phyloP scores from a whole-genome alignment of 257 asterid species.

The Nicotiana benthamiana region DNA sequence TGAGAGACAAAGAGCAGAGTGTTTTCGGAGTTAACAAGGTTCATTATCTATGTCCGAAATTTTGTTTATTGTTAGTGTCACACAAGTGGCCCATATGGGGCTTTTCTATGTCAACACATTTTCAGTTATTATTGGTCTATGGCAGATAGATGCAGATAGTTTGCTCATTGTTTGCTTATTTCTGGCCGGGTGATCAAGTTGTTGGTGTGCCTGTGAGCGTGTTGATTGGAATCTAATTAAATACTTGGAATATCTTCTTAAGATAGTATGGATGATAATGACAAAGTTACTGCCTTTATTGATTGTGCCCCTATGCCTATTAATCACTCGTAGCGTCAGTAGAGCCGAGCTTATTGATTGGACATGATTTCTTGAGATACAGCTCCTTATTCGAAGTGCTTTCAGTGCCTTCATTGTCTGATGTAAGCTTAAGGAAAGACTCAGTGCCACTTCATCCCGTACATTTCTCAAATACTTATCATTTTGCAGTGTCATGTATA shows the following conservation, averaged over 20 bases:
- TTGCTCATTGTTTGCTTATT: neutral
- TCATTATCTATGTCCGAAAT: too few relatives aligned
- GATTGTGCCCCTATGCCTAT: neutral
- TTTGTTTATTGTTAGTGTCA: too few relatives aligned
- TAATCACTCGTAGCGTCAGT: neutral
- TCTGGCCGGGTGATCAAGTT: neutral
- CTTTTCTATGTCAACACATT: too few relatives aligned
- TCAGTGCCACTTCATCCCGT: neutral
- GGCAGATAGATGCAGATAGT: neutral
- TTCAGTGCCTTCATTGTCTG: neutral
- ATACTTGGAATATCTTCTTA: neutral
- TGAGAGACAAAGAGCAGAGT: too few relatives aligned
- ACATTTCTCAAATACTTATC: neutral
- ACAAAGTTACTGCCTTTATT: neutral
- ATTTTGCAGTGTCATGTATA: slow-evolving; percentile 73
- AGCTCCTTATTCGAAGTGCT: neutral
- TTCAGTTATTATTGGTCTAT: neutral
- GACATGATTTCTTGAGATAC: neutral
- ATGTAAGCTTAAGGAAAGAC: neutral
- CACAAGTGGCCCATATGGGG: too few relatives aligned
- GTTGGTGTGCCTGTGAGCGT: neutral
- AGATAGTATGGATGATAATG: neutral
- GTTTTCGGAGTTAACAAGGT: too few relatives aligned
- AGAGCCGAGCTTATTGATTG: neutral
- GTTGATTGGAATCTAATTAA: neutral